These are phyloP conservation scores for Fusarium succisae DNA, from an alignment of 2,329 filamentous ascomycete genomes.

Conservation along the genomic window DNA sequence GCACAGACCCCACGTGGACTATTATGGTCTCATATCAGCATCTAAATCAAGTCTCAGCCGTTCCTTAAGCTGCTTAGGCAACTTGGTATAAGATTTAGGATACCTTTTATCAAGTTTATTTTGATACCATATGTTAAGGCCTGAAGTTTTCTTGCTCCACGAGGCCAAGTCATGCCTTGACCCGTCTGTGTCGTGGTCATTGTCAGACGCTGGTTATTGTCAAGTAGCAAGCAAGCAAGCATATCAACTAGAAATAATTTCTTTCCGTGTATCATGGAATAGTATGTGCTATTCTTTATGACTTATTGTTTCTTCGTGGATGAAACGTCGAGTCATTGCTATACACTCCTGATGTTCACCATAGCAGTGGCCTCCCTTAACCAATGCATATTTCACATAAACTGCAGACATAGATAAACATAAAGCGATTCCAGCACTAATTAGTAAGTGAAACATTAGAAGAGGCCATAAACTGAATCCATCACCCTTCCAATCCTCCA, in stretches of 20 bases:
- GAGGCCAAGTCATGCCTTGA: background rate
- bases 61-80: background rate
- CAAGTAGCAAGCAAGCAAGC: background rate
- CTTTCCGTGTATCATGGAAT: too few species aligned
- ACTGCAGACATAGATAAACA: background rate
- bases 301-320: background rate
- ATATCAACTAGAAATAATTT: background rate
- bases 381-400: background rate
- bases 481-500: background rate
- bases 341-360: background rate
- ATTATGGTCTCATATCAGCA: background rate
- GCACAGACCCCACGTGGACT: background rate
- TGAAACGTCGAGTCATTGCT: background rate
- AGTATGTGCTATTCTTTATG: background rate
- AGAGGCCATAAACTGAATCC: background rate
- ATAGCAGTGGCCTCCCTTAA: background rate
- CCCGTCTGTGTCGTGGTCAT: background rate
- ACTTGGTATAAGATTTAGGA: too few species aligned
- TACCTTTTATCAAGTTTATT: too few species aligned
- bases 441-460: background rate
- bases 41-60: background rate
- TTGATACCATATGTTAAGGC: too few species aligned
- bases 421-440: background rate
- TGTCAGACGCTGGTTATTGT: background rate
- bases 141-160: too few species aligned